Evolutionary conservation across 345 rosid genomes (phyloP).

Genomic region (Nasturtium officinale): DNA sequence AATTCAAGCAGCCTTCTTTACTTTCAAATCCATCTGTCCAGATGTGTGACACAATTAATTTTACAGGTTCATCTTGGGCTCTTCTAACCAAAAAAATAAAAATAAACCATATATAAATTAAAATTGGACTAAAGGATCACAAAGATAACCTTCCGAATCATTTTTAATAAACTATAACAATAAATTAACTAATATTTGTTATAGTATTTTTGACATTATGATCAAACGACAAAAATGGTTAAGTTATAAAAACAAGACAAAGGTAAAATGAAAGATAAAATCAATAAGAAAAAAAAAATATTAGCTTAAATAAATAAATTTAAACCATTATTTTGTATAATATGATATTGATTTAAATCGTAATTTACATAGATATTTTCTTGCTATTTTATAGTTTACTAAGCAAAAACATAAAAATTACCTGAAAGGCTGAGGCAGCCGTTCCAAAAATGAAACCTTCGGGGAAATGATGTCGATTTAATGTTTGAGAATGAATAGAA

Average conservation of each 20-base stretch:
- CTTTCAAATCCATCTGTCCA: background rate
- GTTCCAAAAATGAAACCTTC: conserved; percentile 68
- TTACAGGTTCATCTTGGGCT: background rate
- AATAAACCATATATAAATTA: background rate
- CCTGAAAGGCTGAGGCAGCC: conserved; percentile 81
- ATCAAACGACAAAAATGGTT: background rate
- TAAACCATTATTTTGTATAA: background rate
- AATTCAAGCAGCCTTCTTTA: background rate
- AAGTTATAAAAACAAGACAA: background rate
- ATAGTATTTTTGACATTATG: background rate
- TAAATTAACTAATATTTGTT: too few species aligned
- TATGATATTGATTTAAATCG: background rate
- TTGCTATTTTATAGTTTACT: background rate
- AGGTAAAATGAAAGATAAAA: background rate
- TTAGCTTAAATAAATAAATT: too few species aligned
- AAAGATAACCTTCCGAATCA: background rate
- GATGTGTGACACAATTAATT: background rate
- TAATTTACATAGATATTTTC: background rate
- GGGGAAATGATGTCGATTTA: conserved; percentile 56
- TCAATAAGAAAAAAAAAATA: background rate
- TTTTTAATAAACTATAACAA: too few species aligned
- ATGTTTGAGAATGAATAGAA: background rate
- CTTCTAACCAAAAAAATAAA: background rate
- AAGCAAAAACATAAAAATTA: conserved; percentile 15
- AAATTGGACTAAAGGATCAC: background rate